Percentiles rank a stretch among this genome's conserved stretches.
These are phyloP conservation scores for Alloascoidea africana DNA, from an alignment of 805 yeast genomes.

Conservation along the genomic window DNA sequence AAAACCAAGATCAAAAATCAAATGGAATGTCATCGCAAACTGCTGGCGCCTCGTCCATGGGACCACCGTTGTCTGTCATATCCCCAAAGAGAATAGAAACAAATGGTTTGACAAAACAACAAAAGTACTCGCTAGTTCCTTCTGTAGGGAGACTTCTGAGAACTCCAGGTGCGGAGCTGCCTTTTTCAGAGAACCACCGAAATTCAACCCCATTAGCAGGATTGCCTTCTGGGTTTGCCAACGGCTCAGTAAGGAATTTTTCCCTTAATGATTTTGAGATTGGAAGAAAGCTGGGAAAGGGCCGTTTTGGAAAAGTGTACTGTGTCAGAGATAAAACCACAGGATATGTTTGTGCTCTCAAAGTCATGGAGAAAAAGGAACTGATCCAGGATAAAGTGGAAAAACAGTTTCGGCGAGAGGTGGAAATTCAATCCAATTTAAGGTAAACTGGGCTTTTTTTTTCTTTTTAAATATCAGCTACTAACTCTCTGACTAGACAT, in stretches of 20 bases:
- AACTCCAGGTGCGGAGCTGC: no score
- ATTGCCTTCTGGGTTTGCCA: not conserved
- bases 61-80: not conserved
- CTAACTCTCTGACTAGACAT: conserved; percentile 27
- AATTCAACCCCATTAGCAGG: conserved; percentile 1
- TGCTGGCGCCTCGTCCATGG: not conserved
- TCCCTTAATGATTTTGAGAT: conserved; percentile 61
- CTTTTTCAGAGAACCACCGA: no score
- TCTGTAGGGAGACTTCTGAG: not conserved
- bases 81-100: not conserved
- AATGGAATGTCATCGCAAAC: not conserved
- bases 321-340: conserved; percentile 65
- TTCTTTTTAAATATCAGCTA: conserved; percentile 1
- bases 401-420: conserved; percentile 77
- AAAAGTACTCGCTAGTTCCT: no score
- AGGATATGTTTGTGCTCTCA: conserved; percentile 78
- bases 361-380: conserved; percentile 80
- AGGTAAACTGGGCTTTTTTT: conserved; percentile 5
- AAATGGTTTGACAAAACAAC: no score
- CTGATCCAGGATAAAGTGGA: conserved; percentile 62
- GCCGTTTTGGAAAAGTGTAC: conserved; percentile 86
- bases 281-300: conserved; percentile 81
- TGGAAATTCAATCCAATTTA: conserved; percentile 74
- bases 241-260: conserved; percentile 16
- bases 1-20: not conserved